These are phyloP conservation scores for Diaporthe humulicola DNA, from an alignment of 2,329 filamentous ascomycete species.

Conservation along the genomic window DNA sequence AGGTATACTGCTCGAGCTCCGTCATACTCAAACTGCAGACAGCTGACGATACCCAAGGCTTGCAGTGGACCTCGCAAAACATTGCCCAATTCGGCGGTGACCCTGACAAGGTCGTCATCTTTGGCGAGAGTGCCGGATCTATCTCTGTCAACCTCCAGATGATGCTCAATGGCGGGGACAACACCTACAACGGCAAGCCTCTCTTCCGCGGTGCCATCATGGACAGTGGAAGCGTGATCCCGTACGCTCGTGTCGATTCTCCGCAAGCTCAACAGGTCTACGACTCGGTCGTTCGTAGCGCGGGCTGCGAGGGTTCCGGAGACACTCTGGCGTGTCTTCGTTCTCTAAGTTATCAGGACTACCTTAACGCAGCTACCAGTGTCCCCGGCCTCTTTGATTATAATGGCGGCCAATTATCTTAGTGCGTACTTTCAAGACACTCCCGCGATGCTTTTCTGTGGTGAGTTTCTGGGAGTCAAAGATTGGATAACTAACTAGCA, in stretches of 20 bases:
- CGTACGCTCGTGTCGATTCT: slow-evolving; percentile 66
- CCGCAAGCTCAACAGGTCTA: slow-evolving; percentile 69
- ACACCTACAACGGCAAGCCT: slow-evolving; percentile 72
- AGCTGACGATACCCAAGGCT: slow-evolving; percentile 23
- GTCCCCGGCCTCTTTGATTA: slow-evolving; percentile 71
- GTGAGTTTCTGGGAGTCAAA: too few species aligned
- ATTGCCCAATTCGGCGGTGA: slow-evolving; percentile 66
- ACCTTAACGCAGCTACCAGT: slow-evolving; percentile 70
- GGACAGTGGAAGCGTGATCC: slow-evolving; percentile 67
- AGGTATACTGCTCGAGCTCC: slow-evolving; percentile 47
- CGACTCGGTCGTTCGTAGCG: slow-evolving; percentile 62
- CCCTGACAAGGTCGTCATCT: slow-evolving; percentile 73
- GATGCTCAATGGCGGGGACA: slow-evolving; percentile 71
- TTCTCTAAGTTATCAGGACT: slow-evolving; percentile 59
- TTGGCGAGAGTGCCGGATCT: slow-evolving; percentile 70
- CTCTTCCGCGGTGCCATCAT: slow-evolving; percentile 77
- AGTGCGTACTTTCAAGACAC: slow-evolving; percentile 44
- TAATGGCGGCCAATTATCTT: slow-evolving; percentile 69
- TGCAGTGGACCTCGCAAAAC: slow-evolving; percentile 76
- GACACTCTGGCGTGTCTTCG: slow-evolving; percentile 70
- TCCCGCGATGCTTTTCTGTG: too few species aligned
- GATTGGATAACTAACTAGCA: background rate
- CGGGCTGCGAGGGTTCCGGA: slow-evolving; percentile 63
- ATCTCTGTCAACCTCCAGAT: slow-evolving; percentile 76
- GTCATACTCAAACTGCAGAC: background rate